Evolutionary conservation across 163 green algal genomes (phyloP).

Genomic region (Scenedesmus sp.): DNA sequence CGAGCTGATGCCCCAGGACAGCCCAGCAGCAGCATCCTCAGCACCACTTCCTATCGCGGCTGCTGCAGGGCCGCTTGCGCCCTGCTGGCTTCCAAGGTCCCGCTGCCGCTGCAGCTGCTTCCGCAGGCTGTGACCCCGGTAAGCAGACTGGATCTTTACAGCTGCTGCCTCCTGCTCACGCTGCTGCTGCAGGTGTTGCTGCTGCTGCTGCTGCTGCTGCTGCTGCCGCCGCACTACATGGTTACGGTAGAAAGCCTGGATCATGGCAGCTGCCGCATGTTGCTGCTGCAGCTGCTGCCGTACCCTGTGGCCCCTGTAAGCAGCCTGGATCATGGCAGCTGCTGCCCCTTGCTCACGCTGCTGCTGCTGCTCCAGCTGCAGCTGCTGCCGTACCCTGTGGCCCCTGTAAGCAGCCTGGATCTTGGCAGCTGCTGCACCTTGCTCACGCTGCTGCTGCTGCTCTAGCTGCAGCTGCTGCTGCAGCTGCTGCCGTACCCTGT

Average conservation of each 20-base stretch:
- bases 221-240: not conserved
- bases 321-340: not conserved
- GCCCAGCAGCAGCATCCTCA: not conserved
- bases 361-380: not conserved
- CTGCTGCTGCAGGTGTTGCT: no score
- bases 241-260: not conserved
- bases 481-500: not conserved
- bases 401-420: not conserved
- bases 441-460: not conserved
- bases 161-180: no score
- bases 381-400: not conserved
- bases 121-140: no score
- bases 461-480: not conserved
- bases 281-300: slow-evolving; percentile 4
- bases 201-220: not conserved
- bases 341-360: not conserved
- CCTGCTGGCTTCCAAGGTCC: not conserved
- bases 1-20: not conserved
- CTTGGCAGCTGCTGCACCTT: not conserved
- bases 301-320: not conserved
- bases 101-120: no score
- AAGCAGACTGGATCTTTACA: no score
- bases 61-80: not conserved
- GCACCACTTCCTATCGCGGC: not conserved
- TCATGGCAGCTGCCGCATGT: not conserved